Evolutionary conservation across 805 yeast species (phyloP), one percentile per base, ranked within the genome.

Genomic region (Wickerhamiella spandovensis): DNA sequence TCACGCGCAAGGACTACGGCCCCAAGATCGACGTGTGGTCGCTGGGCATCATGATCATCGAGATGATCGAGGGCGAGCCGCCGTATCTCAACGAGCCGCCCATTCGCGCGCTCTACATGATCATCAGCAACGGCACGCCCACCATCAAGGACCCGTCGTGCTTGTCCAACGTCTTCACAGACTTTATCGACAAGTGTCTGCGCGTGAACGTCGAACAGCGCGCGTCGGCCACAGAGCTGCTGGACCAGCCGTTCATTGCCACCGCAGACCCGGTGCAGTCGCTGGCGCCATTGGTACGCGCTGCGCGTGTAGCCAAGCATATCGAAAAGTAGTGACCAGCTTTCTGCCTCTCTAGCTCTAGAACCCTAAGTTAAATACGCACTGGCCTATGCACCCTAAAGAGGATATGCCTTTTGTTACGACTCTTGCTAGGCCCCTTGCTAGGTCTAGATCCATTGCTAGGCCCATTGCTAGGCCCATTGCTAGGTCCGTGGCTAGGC

Each of bases 1-100:
- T 92, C 24, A 79, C 89, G 18, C 79, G 94, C 58, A 89, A 88
- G 65, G 96, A 89, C 62, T 92, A 92, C 63, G 98, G 95, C 35
- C 92, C 95, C 46, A 89, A 92, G 64, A 95, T 92, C 43, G 99
- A 92, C 68, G 82, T 92, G 47, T 92, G 99, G 99, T 87, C 96
- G 7, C 70, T 92, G 54, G 98, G 99, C 57, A 92, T 92, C 56
- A 92, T 92, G 97, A 81, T 86, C 20, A 92, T 92, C 61, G 99
- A 92, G 68, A 90, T 92, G 97, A 86, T 92, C 57, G 98, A 92
- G 67, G 96, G 97, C 23, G 98, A 92, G 65, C 99, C 99, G 13
- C 99, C 99, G 2, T 92, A 92, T 62, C 72, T 92, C 64, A 90
- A 90, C 61, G 99, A 92, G 66, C 86, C 94, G 38, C 99, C 98